A percentile compares a stretch with the other conserved stretches of the same genome.
phyloP scores from a whole-genome alignment of 176 grass and related monocot genomes.

The Echinochloa phyllopogon region DNA sequence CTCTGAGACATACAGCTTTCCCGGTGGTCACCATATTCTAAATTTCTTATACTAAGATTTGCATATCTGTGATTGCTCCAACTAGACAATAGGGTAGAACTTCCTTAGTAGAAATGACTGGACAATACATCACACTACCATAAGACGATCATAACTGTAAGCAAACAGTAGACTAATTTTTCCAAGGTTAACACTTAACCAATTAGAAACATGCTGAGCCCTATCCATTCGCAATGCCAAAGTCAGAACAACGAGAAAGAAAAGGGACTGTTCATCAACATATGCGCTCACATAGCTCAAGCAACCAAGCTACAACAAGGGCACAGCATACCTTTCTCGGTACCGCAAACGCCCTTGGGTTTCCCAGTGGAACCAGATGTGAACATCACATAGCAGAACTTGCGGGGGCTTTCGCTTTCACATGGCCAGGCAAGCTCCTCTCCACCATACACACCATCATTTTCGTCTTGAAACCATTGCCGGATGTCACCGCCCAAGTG shows the following conservation, averaged over 20 bases:
- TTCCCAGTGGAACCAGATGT: slow-evolving; percentile 93
- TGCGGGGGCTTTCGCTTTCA: slow-evolving; percentile 1
- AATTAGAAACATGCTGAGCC: neutral
- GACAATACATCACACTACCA: neutral
- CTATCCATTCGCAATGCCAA: neutral
- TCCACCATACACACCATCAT: slow-evolving; percentile 4
- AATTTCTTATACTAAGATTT: neutral
- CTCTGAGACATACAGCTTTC: neutral
- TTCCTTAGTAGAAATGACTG: neutral
- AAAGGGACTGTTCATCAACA: neutral
- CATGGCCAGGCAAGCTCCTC: slow-evolving; percentile 65
- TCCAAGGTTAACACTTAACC: neutral
- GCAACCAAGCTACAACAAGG: neutral
- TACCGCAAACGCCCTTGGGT: slow-evolving; percentile 88
- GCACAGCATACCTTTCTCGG: slow-evolving; percentile 63
- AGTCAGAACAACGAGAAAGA: neutral
- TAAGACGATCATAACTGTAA: neutral
- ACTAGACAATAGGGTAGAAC: neutral
- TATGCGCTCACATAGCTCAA: neutral
- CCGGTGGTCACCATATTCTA: neutral
- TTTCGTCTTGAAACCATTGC: slow-evolving; percentile 2
- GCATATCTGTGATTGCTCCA: neutral
- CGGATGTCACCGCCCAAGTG: slow-evolving; percentile 28
- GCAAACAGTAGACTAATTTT: neutral
- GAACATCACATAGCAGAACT: slow-evolving; percentile 90